Conservation (phyloP, 805 yeast genomes). For the Barnettozyma siamensis region DNA sequence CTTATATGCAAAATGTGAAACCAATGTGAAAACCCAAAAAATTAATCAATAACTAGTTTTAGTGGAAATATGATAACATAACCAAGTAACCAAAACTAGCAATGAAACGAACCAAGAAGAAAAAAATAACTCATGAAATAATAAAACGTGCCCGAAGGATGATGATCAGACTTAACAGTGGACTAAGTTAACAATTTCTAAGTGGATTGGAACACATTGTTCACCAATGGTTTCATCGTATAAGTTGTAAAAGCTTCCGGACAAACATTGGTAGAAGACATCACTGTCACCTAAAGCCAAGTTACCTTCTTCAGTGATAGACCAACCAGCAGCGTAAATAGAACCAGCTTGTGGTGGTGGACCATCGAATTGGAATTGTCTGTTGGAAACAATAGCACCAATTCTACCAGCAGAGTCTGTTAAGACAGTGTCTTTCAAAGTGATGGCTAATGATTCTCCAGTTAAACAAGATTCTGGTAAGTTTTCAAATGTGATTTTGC, state of each 20-base stretch:
- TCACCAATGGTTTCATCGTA: slow-evolving; percentile 58
- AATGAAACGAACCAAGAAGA: background rate
- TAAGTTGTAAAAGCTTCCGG: slow-evolving; percentile 75
- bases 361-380: slow-evolving; percentile 84
- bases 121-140: background rate
- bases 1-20: slow-evolving; percentile 1
- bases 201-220: slow-evolving; percentile 59
- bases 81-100: no score
- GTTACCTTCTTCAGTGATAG: slow-evolving; percentile 45
- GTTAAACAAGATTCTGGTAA: slow-evolving; percentile 39
- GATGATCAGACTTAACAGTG: slow-evolving; percentile 34
- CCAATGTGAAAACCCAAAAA: background rate
- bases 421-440: slow-evolving; percentile 44
- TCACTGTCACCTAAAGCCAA: slow-evolving; percentile 59
- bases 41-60: background rate
- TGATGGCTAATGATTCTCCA: slow-evolving; percentile 48
- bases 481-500: slow-evolving; percentile 18
- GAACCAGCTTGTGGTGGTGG: slow-evolving; percentile 83
- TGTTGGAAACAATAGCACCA: slow-evolving; percentile 76
- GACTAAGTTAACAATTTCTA: slow-evolving; percentile 53
- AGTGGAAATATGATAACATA: background rate
- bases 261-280: slow-evolving; percentile 66
- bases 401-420: slow-evolving; percentile 59
- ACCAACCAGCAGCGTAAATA: slow-evolving; percentile 67
- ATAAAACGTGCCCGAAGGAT: no score